A percentile compares a stretch with the other conserved stretches of the same genome.
These are phyloP conservation scores for Rosa lucieae DNA, from an alignment of 306 rosid species.

Conservation along the genomic window DNA sequence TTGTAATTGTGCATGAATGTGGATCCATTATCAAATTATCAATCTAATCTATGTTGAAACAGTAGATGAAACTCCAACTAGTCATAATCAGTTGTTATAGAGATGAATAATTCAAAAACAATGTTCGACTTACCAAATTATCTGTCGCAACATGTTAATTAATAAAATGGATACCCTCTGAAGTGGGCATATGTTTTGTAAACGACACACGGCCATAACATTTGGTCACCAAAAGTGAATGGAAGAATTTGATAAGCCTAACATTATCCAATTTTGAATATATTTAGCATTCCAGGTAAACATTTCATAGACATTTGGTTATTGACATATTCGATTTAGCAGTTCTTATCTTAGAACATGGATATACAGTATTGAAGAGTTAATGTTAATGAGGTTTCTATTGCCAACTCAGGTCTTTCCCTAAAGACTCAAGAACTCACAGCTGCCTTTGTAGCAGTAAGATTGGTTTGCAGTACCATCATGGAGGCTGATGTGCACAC, in stretches of 20 bases:
- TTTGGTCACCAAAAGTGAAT: background rate
- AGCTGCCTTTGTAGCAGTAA: conserved; percentile 47
- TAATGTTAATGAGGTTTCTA: background rate
- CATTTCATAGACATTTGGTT: background rate
- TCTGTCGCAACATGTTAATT: background rate
- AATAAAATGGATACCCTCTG: background rate
- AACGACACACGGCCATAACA: background rate
- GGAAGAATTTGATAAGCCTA: background rate
- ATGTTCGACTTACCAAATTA: background rate
- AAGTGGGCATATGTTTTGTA: background rate
- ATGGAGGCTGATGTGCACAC: conserved; percentile 49
- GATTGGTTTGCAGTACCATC: conserved; percentile 41
- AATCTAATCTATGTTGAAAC: background rate
- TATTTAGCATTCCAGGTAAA: background rate
- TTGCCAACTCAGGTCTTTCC: conserved; percentile 56
- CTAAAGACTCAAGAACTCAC: conserved; percentile 79
- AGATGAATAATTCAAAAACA: background rate
- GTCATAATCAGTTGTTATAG: background rate
- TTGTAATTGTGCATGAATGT: background rate
- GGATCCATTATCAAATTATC: background rate
- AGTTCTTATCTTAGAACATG: background rate
- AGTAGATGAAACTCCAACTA: background rate
- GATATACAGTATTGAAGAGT: background rate
- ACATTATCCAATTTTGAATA: background rate
- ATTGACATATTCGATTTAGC: background rate